These are phyloP conservation scores for Pulveroboletus sp. DNA, from an alignment of 768 basidiomycete species.

Conservation along the genomic window DNA sequence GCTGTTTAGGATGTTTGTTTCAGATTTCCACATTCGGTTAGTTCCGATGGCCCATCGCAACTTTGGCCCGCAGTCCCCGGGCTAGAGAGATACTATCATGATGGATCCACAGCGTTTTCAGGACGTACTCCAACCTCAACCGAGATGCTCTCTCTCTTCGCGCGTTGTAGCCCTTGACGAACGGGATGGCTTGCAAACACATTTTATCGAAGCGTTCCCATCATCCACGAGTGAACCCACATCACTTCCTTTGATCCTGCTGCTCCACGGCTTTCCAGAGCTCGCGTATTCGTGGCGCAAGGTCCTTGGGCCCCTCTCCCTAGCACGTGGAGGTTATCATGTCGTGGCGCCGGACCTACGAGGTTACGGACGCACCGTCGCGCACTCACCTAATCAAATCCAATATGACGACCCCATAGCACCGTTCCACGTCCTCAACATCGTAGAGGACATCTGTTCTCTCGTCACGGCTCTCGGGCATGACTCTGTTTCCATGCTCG, in stretches of 20 bases:
- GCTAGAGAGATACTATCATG: neutral
- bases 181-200: constrained; percentile 39
- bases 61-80: neutral
- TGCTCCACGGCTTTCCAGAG: constrained; percentile 68
- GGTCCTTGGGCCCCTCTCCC: constrained; percentile 47
- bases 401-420: constrained; percentile 48
- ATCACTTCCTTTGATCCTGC: constrained; percentile 46
- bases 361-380: constrained; percentile 47
- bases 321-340: constrained; percentile 44
- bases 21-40: neutral
- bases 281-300: constrained; percentile 67
- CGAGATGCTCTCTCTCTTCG: constrained; percentile 33
- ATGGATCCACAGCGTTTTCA: constrained; percentile 16
- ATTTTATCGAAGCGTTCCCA: constrained; percentile 49
- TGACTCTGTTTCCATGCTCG: constrained; percentile 42
- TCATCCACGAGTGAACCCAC: constrained; percentile 11
- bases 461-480: constrained; percentile 54
- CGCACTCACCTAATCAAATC: constrained; percentile 22
- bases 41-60: neutral
- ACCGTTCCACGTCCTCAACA: constrained; percentile 50
- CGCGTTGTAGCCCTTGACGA: constrained; percentile 43
- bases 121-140: constrained; percentile 21
- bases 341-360: constrained; percentile 65
- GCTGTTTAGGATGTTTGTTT: neutral
- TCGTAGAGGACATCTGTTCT: constrained; percentile 49